phyloP scores from a whole-genome alignment of 140 eudicot species.

The Stevia rebaudiana region DNA sequence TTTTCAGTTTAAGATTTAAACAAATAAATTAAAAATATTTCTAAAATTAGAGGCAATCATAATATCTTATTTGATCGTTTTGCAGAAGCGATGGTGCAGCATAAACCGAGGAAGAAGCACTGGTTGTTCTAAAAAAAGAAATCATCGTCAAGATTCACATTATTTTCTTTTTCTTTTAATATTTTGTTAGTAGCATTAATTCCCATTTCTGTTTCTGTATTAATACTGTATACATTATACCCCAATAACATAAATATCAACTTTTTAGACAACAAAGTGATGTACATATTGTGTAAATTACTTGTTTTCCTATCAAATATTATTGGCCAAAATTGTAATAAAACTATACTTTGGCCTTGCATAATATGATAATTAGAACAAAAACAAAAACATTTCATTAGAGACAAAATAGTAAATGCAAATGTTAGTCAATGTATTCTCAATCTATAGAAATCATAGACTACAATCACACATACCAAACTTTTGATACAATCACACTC shows the following conservation, averaged over 20 bases:
- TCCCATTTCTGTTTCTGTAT: constrained; percentile 10
- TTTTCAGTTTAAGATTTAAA: constrained; percentile 4
- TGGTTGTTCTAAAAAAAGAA: constrained; percentile 48
- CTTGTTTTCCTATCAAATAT: not conserved
- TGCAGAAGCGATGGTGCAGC: constrained; percentile 57
- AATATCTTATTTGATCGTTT: constrained; percentile 12
- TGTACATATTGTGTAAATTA: constrained; percentile 14
- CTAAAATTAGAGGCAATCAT: not conserved
- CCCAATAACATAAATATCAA: constrained; percentile 1
- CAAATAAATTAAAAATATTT: not conserved
- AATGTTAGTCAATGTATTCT: constrained; percentile 21
- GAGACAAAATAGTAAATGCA: not conserved
- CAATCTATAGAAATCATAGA: constrained; percentile 9
- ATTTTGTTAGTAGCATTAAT: constrained; percentile 2
- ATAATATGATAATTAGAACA: not conserved
- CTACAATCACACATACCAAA: constrained; percentile 8
- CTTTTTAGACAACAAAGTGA: constrained; percentile 1
- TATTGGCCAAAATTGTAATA: not conserved
- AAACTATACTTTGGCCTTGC: not conserved
- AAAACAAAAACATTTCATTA: constrained; percentile 15
- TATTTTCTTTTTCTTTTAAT: not conserved
- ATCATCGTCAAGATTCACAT: not conserved
- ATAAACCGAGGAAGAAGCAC: constrained; percentile 61
- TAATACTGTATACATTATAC: constrained; percentile 17
- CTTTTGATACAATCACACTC: constrained; percentile 37